These are phyloP conservation scores for Puccinia coronata DNA, from an alignment of 1,284 basidiomycete species.

Conservation along the genomic window DNA sequence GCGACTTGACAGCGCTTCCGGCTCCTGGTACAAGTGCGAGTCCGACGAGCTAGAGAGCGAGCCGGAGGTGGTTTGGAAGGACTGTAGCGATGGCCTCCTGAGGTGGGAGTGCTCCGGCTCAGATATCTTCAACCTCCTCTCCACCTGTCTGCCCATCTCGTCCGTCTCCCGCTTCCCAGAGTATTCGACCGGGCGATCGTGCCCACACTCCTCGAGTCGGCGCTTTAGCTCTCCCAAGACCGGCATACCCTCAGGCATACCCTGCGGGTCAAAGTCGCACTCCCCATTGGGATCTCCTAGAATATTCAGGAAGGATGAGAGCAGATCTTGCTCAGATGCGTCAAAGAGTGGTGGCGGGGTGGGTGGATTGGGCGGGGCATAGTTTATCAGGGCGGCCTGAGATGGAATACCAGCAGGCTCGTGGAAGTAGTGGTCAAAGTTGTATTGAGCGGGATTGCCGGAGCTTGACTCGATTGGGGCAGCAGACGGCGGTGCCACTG, in stretches of 20 bases:
- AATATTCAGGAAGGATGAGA: conserved; percentile 42
- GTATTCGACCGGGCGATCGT: not conserved
- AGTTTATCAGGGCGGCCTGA: not conserved
- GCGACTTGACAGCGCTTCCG: not conserved
- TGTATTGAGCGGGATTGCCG: not conserved
- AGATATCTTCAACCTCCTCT: conserved; percentile 22
- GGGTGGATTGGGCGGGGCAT: conserved; percentile 10
- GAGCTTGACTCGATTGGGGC: not conserved
- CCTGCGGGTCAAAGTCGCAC: conserved; percentile 46
- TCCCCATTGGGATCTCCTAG: conserved; percentile 41
- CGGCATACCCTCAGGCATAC: conserved; percentile 46
- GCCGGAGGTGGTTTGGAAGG: conserved; percentile 26
- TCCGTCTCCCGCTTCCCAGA: conserved; percentile 33
- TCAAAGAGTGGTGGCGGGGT: conserved; percentile 36
- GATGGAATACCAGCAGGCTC: not conserved
- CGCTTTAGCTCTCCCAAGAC: conserved; percentile 35
- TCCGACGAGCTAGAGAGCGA: conserved; percentile 18
- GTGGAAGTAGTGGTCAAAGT: conserved; percentile 12
- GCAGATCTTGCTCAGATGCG: conserved; percentile 32
- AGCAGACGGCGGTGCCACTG: not conserved
- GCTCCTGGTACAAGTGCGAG: conserved; percentile 19
- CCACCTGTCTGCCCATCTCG: conserved; percentile 16
- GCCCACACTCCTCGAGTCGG: conserved; percentile 1
- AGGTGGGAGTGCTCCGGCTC: conserved; percentile 4
- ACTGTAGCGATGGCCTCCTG: conserved; percentile 4